Percentiles rank a stretch among this genome's conserved stretches.
Evolutionary conservation across 805 yeast genomes (phyloP).

Genomic region (Candida coleopterorum): DNA sequence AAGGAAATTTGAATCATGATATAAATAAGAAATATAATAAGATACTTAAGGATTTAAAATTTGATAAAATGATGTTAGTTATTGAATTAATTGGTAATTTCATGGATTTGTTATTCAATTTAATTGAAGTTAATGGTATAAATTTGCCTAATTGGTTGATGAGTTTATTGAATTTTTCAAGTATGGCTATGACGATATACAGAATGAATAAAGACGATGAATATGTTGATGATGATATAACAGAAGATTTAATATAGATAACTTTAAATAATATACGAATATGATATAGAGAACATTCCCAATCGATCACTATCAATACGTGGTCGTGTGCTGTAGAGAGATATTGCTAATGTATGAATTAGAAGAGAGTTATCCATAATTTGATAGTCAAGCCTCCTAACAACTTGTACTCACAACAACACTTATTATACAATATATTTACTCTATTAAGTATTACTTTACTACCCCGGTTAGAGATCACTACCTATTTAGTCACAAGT

Average conservation of each 20-base stretch:
- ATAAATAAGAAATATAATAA: conserved; percentile 34
- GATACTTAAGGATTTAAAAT: conserved; percentile 36
- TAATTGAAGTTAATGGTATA: conserved; percentile 32
- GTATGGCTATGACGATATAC: conserved; percentile 44
- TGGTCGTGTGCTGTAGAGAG: too few relatives aligned
- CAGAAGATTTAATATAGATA: conserved; percentile 35
- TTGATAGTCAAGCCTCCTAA: too few relatives aligned
- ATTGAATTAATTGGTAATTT: conserved; percentile 39
- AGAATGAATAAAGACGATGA: conserved; percentile 47
- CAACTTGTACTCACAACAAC: too few relatives aligned
- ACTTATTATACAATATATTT: too few relatives aligned
- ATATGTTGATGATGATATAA: conserved; percentile 38
- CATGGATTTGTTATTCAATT: conserved; percentile 35
- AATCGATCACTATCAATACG: too few relatives aligned
- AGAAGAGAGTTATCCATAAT: too few relatives aligned
- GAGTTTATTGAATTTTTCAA: conserved; percentile 35
- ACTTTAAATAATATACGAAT: too few relatives aligned
- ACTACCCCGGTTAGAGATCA: too few relatives aligned
- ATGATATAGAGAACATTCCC: too few relatives aligned
- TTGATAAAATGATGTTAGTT: conserved; percentile 38
- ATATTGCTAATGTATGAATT: too few relatives aligned
- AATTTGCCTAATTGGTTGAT: conserved; percentile 39
- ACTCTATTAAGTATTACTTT: too few relatives aligned
- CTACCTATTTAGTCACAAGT: too few relatives aligned
- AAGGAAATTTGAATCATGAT: conserved; percentile 17